These are phyloP conservation scores for Rosa multiflora DNA, from an alignment of 306 rosid genomes.

Conservation along the genomic window DNA sequence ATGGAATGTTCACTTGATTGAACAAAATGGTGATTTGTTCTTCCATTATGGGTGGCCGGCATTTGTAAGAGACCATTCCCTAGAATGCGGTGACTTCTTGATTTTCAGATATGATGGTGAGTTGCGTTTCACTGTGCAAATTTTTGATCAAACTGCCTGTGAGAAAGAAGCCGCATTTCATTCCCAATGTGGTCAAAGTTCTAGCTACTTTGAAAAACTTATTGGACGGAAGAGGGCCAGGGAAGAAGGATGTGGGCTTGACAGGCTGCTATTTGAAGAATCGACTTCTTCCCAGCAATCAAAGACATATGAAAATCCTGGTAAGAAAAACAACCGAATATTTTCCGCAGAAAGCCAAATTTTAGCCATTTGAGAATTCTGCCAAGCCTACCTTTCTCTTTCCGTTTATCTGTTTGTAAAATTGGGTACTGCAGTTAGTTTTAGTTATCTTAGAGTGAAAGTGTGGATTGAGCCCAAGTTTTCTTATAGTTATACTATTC, in stretches of 20 bases:
- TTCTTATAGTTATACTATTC: constrained; percentile 11
- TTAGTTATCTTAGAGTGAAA: constrained; percentile 17
- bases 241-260: constrained; percentile 37
- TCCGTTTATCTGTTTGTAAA: not conserved
- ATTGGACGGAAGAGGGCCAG: constrained; percentile 44
- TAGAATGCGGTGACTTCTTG: constrained; percentile 82
- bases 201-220: constrained; percentile 23
- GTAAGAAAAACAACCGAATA: constrained; percentile 35
- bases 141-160: constrained; percentile 77
- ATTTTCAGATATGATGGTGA: constrained; percentile 75
- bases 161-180: constrained; percentile 81
- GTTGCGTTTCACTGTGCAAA: constrained; percentile 65
- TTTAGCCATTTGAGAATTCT: not conserved
- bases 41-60: constrained; percentile 70
- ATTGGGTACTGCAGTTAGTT: not conserved
- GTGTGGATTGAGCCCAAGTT: not conserved
- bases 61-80: constrained; percentile 64
- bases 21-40: constrained; percentile 56
- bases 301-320: constrained; percentile 39
- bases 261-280: constrained; percentile 34
- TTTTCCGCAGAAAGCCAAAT: not conserved
- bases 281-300: constrained; percentile 36
- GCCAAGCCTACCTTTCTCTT: not conserved
- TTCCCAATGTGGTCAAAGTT: constrained; percentile 55
- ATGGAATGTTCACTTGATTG: constrained; percentile 60